These are phyloP conservation scores for Tephrocybe sp. DNA, from an alignment of 768 basidiomycete species.

Conservation along the genomic window DNA sequence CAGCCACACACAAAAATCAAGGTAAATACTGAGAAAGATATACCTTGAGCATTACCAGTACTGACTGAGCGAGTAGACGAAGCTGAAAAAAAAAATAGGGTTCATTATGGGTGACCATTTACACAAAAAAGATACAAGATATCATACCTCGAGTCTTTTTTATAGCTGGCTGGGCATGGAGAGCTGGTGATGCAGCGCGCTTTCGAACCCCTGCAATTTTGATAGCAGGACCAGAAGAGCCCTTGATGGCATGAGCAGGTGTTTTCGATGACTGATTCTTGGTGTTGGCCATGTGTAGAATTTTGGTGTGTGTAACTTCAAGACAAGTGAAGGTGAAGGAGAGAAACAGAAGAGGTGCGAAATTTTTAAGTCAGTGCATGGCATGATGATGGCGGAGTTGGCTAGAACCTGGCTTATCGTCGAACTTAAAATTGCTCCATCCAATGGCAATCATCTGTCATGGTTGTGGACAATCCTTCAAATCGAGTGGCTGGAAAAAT, in stretches of 20 bases:
- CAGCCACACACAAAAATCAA: too few relatives aligned
- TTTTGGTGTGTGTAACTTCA: too few relatives aligned
- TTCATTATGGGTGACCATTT: too few relatives aligned
- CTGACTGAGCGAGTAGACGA: too few relatives aligned
- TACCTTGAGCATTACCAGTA: too few relatives aligned
- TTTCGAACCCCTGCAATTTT: neutral
- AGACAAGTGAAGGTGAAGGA: neutral
- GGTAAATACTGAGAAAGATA: too few relatives aligned
- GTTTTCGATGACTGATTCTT: too few relatives aligned
- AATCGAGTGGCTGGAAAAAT: constrained; percentile 3
- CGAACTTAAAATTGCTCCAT: neutral
- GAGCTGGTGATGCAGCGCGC: neutral
- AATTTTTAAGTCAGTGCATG: neutral
- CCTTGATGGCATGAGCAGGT: too few relatives aligned
- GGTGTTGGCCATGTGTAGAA: too few relatives aligned
- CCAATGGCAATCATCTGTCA: neutral
- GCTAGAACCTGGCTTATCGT: neutral
- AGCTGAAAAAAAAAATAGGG: too few relatives aligned
- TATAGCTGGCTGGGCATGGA: neutral
- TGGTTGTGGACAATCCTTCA: constrained; percentile 2
- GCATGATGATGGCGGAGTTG: neutral
- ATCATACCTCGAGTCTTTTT: neutral
- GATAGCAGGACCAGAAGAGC: neutral
- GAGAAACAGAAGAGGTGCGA: neutral
- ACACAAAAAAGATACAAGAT: neutral